Evolutionary conservation across 106 monocot species (phyloP), one percentile per base, ranked within the genome.

Genomic region (Amphibolis antarctica): DNA sequence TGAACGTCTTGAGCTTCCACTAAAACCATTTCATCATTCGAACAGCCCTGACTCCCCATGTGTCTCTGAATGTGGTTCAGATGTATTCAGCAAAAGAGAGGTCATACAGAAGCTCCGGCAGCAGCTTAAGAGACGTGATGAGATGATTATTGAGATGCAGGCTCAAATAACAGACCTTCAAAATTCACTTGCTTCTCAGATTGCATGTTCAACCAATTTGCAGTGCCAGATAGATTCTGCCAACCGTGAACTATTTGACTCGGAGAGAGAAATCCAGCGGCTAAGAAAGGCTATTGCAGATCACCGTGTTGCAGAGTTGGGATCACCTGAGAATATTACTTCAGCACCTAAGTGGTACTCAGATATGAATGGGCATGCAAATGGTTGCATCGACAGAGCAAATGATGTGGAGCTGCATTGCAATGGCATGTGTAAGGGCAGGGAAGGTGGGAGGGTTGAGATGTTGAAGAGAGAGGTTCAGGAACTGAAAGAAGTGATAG

Each of bases 121-220:
- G 63, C 79, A 79, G 42, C 79, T 79, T n/a, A 74, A 79, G 31
- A 63, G 66, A 42, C 23, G 74, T 12, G 79, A 74, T 47, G 74
- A 79, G n/a, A 79, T 74, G 74, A 79, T 79, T 60, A 17, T 79
- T 24, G 79, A 79, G 25, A 74, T 74, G 79, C 79, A 79, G 53
- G 28, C 64, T 15, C 74, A 70, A 64, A 74, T 79, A 18, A 66
- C 52, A 0, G 63, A 78, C 63, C 63, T 73, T 25, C 78, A 78
- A 46, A 62, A 44, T 28, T 67, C 78, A 54, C 30, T 79, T 21
- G 28, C 47, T 4, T 59, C 69, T 26, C 79, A 79, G 58, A 46
- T 70, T 20, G 59, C 59, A 12, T 70, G 66, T 24, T 66, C 74
- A 12, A 17, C 66, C 12, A 53, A 74, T 66, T 64, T 74, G 53